phyloP scores from a whole-genome alignment of 345 rosid genomes.

The Gossypium raimondii region DNA sequence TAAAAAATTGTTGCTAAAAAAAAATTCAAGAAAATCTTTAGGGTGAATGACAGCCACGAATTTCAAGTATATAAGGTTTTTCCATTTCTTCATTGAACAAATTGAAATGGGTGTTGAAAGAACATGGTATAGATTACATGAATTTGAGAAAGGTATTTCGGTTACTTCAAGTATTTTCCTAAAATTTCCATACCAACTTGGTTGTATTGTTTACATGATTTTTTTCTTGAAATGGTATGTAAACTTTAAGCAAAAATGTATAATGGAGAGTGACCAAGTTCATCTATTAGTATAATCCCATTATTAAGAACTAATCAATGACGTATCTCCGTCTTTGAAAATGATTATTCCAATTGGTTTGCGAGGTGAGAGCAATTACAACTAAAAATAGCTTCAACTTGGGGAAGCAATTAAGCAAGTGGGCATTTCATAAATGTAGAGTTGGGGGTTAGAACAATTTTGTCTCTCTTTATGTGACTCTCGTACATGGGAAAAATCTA shows the following conservation, averaged over 20 bases:
- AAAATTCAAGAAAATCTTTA: no score
- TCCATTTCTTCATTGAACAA: no score
- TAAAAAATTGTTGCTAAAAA: no score
- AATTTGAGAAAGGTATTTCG: not conserved
- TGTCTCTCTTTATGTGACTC: no score
- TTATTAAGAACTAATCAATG: not conserved
- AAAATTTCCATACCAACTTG: not conserved
- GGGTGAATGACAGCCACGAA: no score
- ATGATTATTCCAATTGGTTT: not conserved
- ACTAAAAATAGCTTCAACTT: not conserved
- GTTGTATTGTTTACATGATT: not conserved
- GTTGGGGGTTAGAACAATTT: no score
- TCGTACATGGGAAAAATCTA: not conserved
- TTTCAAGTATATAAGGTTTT: no score
- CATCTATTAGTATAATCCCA: not conserved
- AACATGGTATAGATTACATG: not conserved
- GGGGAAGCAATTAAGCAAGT: not conserved
- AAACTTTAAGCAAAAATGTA: constrained; percentile 5
- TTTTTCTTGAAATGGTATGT: not conserved
- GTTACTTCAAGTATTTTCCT: not conserved
- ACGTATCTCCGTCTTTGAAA: not conserved
- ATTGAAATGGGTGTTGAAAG: not conserved
- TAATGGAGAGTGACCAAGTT: constrained; percentile 8
- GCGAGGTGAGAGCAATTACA: not conserved
- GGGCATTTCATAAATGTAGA: not conserved